These are phyloP conservation scores for Phaffomyces antillensis DNA, from an alignment of 805 yeast genomes.

Conservation along the genomic window DNA sequence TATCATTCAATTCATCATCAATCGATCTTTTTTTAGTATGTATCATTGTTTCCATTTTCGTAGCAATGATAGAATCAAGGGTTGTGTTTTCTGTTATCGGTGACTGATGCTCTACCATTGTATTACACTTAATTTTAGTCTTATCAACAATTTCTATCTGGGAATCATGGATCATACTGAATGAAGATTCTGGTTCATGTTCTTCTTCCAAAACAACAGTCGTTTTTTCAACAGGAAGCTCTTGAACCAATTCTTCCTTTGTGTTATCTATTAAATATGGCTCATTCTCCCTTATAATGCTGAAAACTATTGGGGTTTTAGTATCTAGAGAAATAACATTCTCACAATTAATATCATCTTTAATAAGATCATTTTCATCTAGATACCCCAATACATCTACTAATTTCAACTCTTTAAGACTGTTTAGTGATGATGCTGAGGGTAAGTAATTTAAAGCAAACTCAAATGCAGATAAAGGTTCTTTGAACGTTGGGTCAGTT, in stretches of 20 bases:
- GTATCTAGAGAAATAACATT: neutral
- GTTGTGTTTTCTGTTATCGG: neutral
- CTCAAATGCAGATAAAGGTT: conserved; percentile 9
- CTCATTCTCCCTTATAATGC: neutral
- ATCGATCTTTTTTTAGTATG: conserved; percentile 7
- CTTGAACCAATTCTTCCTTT: too few species aligned
- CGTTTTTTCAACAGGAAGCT: too few species aligned
- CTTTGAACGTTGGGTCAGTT: conserved; percentile 13
- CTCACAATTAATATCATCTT: neutral
- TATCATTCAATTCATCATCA: conserved; percentile 16
- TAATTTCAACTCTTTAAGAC: neutral
- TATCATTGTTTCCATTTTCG: conserved; percentile 4
- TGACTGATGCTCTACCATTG: neutral
- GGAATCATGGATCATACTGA: neutral
- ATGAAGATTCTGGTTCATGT: too few species aligned
- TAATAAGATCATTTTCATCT: neutral
- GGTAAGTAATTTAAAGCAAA: neutral
- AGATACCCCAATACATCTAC: neutral
- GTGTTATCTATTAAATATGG: neutral
- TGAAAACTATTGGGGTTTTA: neutral
- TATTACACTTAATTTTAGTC: neutral
- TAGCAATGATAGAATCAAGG: conserved; percentile 1
- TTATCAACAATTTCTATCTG: neutral
- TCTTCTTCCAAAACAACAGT: too few species aligned
- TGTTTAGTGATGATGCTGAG: neutral